Evolutionary conservation across 257 asterid genomes (phyloP).

Genomic region (Penstemon newberryi): DNA sequence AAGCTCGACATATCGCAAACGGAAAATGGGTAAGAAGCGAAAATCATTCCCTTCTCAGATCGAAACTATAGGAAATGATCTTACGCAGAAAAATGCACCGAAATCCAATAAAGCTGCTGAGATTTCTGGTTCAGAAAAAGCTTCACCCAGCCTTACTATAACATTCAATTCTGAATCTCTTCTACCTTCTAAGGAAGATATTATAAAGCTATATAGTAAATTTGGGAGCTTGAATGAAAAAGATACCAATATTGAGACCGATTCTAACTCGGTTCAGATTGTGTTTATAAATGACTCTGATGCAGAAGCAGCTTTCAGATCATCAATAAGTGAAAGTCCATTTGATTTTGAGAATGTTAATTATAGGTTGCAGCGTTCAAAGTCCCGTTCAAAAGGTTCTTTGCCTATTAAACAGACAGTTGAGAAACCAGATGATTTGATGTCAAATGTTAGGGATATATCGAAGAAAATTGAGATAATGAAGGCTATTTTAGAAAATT

Average conservation of each 20-base stretch:
- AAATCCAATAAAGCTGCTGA: conserved; percentile 37
- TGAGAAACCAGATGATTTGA: conserved; percentile 33
- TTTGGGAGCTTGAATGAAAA: conserved; percentile 51
- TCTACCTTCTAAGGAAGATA: conserved; percentile 62
- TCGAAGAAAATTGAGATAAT: conserved; percentile 32
- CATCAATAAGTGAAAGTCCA: conserved; percentile 42
- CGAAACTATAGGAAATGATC: conserved; percentile 20
- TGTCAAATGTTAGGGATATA: conserved; percentile 28
- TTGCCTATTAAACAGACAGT: conserved; percentile 25
- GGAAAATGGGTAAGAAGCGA: conserved; percentile 33
- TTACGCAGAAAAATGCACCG: conserved; percentile 18
- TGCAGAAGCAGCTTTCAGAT: conserved; percentile 56
- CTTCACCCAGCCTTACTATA: conserved; percentile 39
- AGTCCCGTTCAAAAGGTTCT: conserved; percentile 24
- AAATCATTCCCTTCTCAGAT: conserved; percentile 31
- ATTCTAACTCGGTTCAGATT: conserved; percentile 38
- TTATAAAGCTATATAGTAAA: conserved; percentile 39
- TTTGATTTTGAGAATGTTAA: conserved; percentile 41
- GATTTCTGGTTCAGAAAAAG: conserved; percentile 23
- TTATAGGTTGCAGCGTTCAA: conserved; percentile 36
- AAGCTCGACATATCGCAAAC: conserved; percentile 38
- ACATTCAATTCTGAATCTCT: conserved; percentile 45
- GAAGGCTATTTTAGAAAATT: conserved; percentile 35
- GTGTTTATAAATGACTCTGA: conserved; percentile 42
- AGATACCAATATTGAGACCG: conserved; percentile 44